These are phyloP conservation scores for Globisporangium alternatum DNA, from an alignment of 352 stramenopile species.

Conservation along the genomic window DNA sequence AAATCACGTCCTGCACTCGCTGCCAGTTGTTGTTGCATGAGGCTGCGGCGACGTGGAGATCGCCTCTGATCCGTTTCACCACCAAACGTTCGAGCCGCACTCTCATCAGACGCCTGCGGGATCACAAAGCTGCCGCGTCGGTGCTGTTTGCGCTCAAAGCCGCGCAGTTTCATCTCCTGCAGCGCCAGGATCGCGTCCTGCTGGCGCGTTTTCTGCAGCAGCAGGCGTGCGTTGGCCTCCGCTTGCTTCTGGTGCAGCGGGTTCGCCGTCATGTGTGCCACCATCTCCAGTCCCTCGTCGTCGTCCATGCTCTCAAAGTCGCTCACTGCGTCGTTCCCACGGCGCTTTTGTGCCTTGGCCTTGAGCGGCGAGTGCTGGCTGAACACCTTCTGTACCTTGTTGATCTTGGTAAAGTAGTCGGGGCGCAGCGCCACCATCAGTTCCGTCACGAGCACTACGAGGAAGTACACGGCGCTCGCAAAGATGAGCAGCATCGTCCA, in stretches of 20 bases:
- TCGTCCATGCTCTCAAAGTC: conserved; percentile 30
- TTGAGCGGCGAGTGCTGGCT: conserved; percentile 25
- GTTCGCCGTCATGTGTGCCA: conserved; percentile 64
- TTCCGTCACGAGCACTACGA: conserved; percentile 58
- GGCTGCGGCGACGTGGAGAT: conserved; percentile 16
- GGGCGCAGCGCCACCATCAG: conserved; percentile 58
- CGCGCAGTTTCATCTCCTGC: conserved; percentile 48
- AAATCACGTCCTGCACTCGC: neutral
- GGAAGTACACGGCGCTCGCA: conserved; percentile 57
- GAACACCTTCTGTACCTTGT: conserved; percentile 59
- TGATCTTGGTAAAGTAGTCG: conserved; percentile 61
- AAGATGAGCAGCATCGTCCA: conserved; percentile 57
- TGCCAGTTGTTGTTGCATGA: neutral
- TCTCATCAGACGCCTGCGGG: neutral
- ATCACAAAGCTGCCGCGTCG: conserved; percentile 23
- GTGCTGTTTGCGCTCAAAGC: conserved; percentile 28
- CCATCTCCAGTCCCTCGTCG: conserved; percentile 64
- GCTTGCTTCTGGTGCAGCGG: conserved; percentile 52
- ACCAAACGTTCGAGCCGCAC: neutral
- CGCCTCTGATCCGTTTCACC: conserved; percentile 14
- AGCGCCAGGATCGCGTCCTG: conserved; percentile 48
- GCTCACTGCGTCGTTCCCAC: conserved; percentile 10
- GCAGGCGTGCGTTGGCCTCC: conserved; percentile 27
- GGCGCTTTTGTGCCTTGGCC: conserved; percentile 19
- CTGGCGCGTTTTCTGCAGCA: conserved; percentile 36